Base-by-base conservation (phyloP, 202 grass and related monocot species). In the Setaria italica region DNA sequence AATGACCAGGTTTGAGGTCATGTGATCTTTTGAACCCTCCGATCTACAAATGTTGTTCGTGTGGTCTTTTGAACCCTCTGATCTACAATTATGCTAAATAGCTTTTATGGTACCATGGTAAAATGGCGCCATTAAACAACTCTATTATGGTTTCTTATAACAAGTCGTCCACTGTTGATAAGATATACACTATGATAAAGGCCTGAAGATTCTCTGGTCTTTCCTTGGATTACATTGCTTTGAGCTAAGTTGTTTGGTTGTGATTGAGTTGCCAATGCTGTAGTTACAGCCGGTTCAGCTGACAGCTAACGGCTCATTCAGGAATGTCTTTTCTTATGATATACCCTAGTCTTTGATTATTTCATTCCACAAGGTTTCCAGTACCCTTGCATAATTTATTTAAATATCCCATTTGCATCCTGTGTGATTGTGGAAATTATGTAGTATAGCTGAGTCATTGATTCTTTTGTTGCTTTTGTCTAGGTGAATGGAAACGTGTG, bases 401-500 rank as follows among this genome's bases (percentile, higher is more conserved):
- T 71, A 58, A 12, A 72, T 68, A 86, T 57, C 19, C 51, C 62
- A 67, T 70, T 70, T 57, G 0, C 43, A 81, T 90, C n/a, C 60
- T 77, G 4, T 89, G 49, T 49, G 82, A 78, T 55, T 78, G 57
- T 78, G 37, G 29, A 64, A 78, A 51, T 78, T 70, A 73, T 29
- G 70, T 63, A 87, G 43, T 53, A 16, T 12, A 55, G 77, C 45
- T 87, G 67, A 77, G 21, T 34, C 32, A 87, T 77, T 82, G 57
- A 77, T 63, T 80, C 67, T 79, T 79, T 29, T 88, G 16, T 84
- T 87, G 33, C 77, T 82, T 81, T 64, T 85, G 59, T 51, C 15
- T 73, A 98, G 95, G 95, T 92, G 85, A 95, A 79, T 98, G 93
- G 95, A 98, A 92, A 84, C 88, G 78, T 74, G 91, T 50, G n/a